phyloP scores from a whole-genome alignment of 257 asterid genomes.

The Petunia secreta region DNA sequence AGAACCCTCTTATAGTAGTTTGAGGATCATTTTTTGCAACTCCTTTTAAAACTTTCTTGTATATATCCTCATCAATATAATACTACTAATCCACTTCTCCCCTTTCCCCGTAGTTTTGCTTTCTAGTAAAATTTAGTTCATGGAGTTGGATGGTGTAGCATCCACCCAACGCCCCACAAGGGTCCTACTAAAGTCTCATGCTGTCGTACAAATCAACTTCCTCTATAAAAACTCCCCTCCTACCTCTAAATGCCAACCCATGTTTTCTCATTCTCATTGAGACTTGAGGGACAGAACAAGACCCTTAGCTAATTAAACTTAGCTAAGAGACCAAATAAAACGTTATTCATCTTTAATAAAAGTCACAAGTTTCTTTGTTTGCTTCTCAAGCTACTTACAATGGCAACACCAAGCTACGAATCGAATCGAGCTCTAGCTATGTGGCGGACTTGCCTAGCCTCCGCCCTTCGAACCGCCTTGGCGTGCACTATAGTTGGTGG shows the following conservation, averaged over 20 bases:
- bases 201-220: background rate
- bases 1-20: too few species aligned
- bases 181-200: constrained; percentile 28
- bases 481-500: constrained; percentile 83
- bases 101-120: background rate
- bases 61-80: background rate
- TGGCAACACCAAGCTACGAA: constrained; percentile 40
- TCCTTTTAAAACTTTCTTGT: background rate
- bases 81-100: background rate
- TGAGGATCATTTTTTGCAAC: background rate
- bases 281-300: constrained; percentile 6
- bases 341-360: background rate
- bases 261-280: background rate
- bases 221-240: constrained; percentile 40
- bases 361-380: background rate
- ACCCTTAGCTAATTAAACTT: background rate
- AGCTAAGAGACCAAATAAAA: background rate
- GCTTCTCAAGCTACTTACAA: background rate
- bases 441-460: constrained; percentile 62
- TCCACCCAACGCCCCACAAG: constrained; percentile 28
- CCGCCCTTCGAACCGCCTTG: constrained; percentile 78
- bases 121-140: background rate
- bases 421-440: constrained; percentile 36
- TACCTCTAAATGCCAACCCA: constrained; percentile 21
- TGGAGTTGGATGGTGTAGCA: constrained; percentile 17